Conservation (phyloP, 1,284 basidiomycete species). For the Xerocomus nothofagi region DNA sequence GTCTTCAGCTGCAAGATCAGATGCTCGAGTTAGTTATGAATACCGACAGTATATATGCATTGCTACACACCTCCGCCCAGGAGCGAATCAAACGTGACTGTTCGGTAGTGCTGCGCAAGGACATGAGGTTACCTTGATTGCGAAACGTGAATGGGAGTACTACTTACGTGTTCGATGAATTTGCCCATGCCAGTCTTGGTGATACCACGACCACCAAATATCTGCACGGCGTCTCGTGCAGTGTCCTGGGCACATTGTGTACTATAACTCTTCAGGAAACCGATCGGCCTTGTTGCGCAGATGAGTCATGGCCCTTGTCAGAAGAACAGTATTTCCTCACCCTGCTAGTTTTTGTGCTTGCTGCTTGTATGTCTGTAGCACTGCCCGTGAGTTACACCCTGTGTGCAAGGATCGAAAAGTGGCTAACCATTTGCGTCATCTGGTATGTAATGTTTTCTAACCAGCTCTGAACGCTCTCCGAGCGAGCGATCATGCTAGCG, state of each 20-base stretch:
- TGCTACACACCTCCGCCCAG: conserved; percentile 48
- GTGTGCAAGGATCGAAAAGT: background rate
- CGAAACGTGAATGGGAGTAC: conserved; percentile 5
- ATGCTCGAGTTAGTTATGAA: conserved; percentile 1
- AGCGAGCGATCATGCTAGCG: conserved; percentile 68
- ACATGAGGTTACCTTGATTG: background rate
- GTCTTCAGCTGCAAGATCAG: conserved; percentile 48
- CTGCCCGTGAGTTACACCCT: background rate
- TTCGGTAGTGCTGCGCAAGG: conserved; percentile 48
- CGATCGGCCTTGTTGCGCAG: conserved; percentile 59
- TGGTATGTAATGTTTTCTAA: conserved; percentile 89
- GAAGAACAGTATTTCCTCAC: conserved; percentile 36
- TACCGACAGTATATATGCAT: background rate
- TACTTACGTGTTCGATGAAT: conserved; percentile 52
- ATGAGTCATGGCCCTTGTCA: background rate
- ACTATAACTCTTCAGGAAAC: conserved; percentile 73
- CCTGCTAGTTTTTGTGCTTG: conserved; percentile 62
- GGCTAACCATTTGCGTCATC: conserved; percentile 81
- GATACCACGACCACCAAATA: conserved; percentile 80
- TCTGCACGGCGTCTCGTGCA: conserved; percentile 77
- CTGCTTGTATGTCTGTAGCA: conserved; percentile 50
- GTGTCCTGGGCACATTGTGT: conserved; percentile 70
- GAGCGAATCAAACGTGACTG: conserved; percentile 53
- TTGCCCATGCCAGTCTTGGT: conserved; percentile 64
- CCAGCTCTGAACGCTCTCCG: conserved; percentile 73